These are phyloP conservation scores for Vachellia collinsii DNA, from an alignment of 306 rosid species.

Conservation along the genomic window DNA sequence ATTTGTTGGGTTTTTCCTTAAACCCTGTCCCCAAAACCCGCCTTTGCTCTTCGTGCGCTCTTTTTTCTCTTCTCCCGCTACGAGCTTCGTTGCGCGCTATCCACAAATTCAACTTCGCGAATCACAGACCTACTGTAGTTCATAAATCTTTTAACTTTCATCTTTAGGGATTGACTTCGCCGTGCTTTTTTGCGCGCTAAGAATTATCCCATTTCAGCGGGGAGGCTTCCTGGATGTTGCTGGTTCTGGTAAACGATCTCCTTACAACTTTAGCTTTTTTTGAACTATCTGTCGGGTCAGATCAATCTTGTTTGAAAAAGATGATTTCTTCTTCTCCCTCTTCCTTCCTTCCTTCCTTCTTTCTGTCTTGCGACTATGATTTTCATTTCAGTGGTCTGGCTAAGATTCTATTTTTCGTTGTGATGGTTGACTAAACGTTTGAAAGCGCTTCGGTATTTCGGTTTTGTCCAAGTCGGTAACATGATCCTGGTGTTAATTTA, in stretches of 20 bases:
- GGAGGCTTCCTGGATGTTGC: conserved; percentile 37
- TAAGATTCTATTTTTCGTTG: conserved; percentile 2
- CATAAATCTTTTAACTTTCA: neutral
- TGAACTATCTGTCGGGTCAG: neutral
- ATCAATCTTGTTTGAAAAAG: neutral
- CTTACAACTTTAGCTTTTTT: conserved; percentile 9
- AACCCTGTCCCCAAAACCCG: conserved; percentile 2
- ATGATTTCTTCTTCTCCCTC: neutral
- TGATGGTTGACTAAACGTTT: neutral
- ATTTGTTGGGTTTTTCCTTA: neutral
- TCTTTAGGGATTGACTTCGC: neutral
- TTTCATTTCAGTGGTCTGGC: neutral
- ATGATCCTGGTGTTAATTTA: neutral
- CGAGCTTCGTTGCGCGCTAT: neutral
- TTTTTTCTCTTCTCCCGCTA: neutral
- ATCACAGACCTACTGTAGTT: neutral
- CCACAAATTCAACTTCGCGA: conserved; percentile 19
- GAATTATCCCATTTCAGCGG: conserved; percentile 41
- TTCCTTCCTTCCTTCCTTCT: neutral
- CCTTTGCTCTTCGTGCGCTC: neutral
- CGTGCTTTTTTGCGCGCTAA: conserved; percentile 28
- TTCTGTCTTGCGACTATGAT: neutral
- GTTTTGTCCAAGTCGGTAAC: neutral
- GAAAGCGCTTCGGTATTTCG: neutral
- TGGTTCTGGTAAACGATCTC: neutral